phyloP scores from a whole-genome alignment of 2,329 filamentous ascomycete genomes.

The Alternaria consortialis region DNA sequence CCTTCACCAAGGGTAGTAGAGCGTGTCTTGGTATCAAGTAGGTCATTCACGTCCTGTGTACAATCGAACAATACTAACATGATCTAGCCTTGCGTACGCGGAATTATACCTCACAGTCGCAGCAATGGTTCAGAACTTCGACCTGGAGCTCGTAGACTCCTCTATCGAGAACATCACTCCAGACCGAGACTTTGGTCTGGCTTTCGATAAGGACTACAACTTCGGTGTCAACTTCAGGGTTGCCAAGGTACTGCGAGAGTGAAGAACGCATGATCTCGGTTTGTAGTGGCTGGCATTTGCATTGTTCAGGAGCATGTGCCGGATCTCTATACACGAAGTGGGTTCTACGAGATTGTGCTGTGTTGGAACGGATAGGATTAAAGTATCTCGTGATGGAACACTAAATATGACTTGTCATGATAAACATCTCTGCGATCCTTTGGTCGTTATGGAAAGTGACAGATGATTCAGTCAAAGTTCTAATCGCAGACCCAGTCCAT shows the following conservation, averaged over 20 bases:
- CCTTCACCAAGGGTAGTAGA: constrained; percentile 52
- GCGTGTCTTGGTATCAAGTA: constrained; percentile 50
- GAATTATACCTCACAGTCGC: constrained; percentile 26
- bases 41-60: not conserved
- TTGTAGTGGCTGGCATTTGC: too few species aligned
- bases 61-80: not conserved
- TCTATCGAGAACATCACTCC: constrained; percentile 19
- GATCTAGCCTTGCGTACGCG: constrained; percentile 38
- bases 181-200: constrained; percentile 15
- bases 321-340: not conserved
- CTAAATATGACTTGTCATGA: too few species aligned
- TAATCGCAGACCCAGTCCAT: not conserved
- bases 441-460: too few species aligned
- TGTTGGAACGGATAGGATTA: not conserved
- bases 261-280: not conserved
- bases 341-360: not conserved
- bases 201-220: constrained; percentile 19
- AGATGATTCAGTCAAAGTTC: not conserved
- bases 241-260: constrained; percentile 8
- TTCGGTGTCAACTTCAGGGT: constrained; percentile 15
- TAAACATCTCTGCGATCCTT: not conserved
- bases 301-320: not conserved
- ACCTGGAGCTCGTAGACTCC: constrained; percentile 27
- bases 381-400: not conserved
- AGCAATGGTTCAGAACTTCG: constrained; percentile 20